phyloP scores from a whole-genome alignment of 2,329 filamentous ascomycete species.

The Cytospora chrysosperma region DNA sequence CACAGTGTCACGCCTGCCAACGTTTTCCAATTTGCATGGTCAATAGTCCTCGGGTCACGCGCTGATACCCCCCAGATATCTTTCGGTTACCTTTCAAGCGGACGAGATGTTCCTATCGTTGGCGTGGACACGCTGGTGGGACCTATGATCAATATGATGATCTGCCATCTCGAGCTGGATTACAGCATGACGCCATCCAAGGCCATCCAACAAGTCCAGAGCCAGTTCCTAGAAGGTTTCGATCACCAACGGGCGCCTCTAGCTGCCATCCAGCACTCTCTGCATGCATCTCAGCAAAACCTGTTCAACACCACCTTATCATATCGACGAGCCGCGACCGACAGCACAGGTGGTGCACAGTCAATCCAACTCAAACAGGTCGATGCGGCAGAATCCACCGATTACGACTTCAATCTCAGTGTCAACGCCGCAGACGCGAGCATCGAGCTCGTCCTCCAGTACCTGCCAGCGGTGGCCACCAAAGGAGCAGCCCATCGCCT shows the following conservation, averaged over 20 bases:
- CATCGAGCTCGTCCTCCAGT: slow-evolving; percentile 3
- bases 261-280: slow-evolving; percentile 6
- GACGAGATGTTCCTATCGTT: slow-evolving; percentile 29
- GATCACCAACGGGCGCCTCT: slow-evolving; percentile 4
- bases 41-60: slow-evolving; percentile 22
- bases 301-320: slow-evolving; percentile 12
- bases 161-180: neutral
- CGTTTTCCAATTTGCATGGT: slow-evolving; percentile 25
- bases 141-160: slow-evolving; percentile 19
- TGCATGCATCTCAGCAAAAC: neutral
- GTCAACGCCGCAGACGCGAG: neutral
- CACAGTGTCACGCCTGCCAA: slow-evolving; percentile 27
- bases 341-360: no score
- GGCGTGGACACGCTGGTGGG: slow-evolving; percentile 29
- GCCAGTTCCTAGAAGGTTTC: slow-evolving; percentile 1
- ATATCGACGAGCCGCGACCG: neutral
- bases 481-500: neutral
- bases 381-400: neutral
- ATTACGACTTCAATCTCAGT: slow-evolving; percentile 7
- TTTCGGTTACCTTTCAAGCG: slow-evolving; percentile 28
- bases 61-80: slow-evolving; percentile 18
- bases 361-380: neutral
- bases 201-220: slow-evolving; percentile 2
- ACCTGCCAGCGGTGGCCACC: neutral
- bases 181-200: neutral